Conservation (phyloP, 305 asterid genomes). For the Fraxinus greggii region DNA sequence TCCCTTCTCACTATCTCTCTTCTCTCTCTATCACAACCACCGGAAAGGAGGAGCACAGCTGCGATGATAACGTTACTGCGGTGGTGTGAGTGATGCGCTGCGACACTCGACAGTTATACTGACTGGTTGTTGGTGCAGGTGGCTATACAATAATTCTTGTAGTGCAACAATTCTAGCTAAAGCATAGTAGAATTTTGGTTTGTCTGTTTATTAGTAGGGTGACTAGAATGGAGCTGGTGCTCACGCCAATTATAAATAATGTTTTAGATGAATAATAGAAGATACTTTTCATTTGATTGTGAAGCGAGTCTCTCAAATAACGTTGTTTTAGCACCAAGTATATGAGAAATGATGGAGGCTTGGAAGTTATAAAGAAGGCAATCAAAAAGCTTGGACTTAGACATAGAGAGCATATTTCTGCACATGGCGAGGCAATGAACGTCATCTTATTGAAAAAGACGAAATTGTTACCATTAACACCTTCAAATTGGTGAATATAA, state of each 20-base stretch:
- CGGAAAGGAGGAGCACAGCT: no score
- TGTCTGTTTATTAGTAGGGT: slow-evolving; percentile 40
- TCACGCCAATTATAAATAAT: slow-evolving; percentile 80
- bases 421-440: slow-evolving; percentile 85
- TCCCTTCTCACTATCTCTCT: no score
- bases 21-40: no score
- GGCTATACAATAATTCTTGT: neutral
- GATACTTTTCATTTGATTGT: neutral
- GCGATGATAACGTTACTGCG: no score
- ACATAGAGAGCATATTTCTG: slow-evolving; percentile 88
- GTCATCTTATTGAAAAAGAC: no score
- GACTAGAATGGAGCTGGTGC: slow-evolving; percentile 98
- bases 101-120: no score
- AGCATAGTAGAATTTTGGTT: neutral
- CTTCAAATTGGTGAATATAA: no score
- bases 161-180: neutral
- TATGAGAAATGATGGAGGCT: slow-evolving; percentile 80
- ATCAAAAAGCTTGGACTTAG: slow-evolving; percentile 66
- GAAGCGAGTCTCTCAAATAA: neutral
- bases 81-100: no score
- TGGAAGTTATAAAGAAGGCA: slow-evolving; percentile 77
- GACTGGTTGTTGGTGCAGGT: neutral
- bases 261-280: neutral
- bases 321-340: slow-evolving; percentile 65
- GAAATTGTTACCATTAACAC: no score